A percentile compares a stretch with the other conserved stretches of the same genome.
Evolutionary conservation across 2,329 filamentous ascomycete genomes (phyloP).

Genomic region (Ceratocystiopsis sp.): DNA sequence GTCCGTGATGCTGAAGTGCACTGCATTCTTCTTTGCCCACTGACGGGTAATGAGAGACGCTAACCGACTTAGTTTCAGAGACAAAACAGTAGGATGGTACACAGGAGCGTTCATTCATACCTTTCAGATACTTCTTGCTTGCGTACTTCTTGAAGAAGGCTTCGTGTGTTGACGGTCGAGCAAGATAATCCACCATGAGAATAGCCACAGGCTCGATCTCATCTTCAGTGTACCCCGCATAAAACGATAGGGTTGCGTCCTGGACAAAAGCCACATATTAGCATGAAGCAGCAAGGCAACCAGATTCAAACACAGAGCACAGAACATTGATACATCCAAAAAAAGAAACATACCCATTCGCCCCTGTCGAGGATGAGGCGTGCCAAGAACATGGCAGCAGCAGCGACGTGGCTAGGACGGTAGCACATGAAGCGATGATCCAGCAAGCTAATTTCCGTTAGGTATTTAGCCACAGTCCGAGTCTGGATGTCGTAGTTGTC

Average conservation of each 20-base stretch:
- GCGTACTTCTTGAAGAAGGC: constrained; percentile 99
- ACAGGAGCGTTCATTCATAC: constrained; percentile 41
- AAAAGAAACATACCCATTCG: constrained; percentile 55
- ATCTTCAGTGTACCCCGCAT: constrained; percentile 82
- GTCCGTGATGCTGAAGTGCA: constrained; percentile 36
- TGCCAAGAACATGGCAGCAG: constrained; percentile 86
- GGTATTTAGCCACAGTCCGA: constrained; percentile 89
- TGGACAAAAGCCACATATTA: constrained; percentile 18
- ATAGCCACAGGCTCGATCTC: constrained; percentile 85
- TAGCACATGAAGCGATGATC: constrained; percentile 89
- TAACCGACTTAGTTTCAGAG: constrained; percentile 17
- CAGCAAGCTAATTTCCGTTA: constrained; percentile 90
- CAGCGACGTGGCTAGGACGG: constrained; percentile 77
- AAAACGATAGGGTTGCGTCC: constrained; percentile 76
- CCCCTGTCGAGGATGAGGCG: constrained; percentile 82
- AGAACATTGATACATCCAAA: too few species aligned
- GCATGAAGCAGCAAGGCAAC: constrained; percentile 2
- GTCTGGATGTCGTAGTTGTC: constrained; percentile 99
- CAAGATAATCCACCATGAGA: constrained; percentile 93
- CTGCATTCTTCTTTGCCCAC: constrained; percentile 76
- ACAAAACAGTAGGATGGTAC: background rate
- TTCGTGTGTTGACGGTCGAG: constrained; percentile 77
- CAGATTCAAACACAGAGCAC: constrained; percentile 1
- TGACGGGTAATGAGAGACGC: constrained; percentile 80
- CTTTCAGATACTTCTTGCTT: constrained; percentile 98